These are phyloP conservation scores for Limnanthes douglasii DNA, from an alignment of 345 rosid genomes.

Conservation along the genomic window DNA sequence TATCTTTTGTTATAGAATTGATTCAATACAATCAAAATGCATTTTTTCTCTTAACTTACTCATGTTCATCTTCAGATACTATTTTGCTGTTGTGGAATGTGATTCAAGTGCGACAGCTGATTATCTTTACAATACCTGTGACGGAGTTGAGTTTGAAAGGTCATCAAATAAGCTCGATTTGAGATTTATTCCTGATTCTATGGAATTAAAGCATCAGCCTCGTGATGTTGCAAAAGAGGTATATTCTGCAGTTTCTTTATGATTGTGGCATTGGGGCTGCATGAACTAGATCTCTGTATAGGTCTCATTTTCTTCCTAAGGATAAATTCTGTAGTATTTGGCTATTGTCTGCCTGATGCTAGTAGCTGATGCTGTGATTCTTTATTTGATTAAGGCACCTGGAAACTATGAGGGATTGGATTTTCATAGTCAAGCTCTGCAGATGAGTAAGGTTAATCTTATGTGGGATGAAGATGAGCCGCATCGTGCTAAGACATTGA, in stretches of 20 bases:
- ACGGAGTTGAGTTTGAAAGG: slow-evolving; percentile 83
- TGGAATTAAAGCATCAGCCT: slow-evolving; percentile 83
- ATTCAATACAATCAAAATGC: too few species aligned
- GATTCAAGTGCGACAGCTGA: slow-evolving; percentile 78
- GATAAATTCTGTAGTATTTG: not conserved
- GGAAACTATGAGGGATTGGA: slow-evolving; percentile 51
- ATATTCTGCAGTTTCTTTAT: slow-evolving; percentile 6
- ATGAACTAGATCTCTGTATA: not conserved
- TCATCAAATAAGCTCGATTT: slow-evolving; percentile 88
- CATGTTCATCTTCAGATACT: slow-evolving; percentile 38
- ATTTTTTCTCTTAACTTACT: not conserved
- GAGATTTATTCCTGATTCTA: slow-evolving; percentile 82
- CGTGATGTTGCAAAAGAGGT: slow-evolving; percentile 87
- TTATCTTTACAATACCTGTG: slow-evolving; percentile 62
- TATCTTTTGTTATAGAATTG: too few species aligned
- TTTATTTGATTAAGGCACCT: slow-evolving; percentile 43
- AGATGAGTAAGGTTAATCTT: slow-evolving; percentile 55
- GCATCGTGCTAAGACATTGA: slow-evolving; percentile 62
- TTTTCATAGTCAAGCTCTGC: slow-evolving; percentile 73
- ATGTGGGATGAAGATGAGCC: slow-evolving; percentile 99
- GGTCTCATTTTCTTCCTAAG: too few species aligned
- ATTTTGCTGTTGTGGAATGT: slow-evolving; percentile 76
- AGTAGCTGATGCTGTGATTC: not conserved
- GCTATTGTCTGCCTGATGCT: not conserved
- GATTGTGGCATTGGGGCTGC: not conserved